Percentiles rank a stretch among this genome's conserved stretches.
phyloP scores from a whole-genome alignment of 805 yeast species.

The Wickerhamiella brachini region DNA sequence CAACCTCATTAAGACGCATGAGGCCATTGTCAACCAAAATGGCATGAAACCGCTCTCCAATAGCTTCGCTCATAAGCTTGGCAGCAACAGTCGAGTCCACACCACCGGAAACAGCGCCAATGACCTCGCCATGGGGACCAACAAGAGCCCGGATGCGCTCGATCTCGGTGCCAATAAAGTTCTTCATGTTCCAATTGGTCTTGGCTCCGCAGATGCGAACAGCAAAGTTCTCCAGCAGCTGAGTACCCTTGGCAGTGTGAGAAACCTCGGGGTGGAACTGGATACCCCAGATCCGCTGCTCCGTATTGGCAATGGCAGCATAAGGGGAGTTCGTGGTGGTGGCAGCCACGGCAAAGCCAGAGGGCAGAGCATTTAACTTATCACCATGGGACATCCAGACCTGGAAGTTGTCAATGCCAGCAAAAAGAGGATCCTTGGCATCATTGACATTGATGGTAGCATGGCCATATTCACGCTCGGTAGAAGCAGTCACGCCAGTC shows the following conservation, averaged over 20 bases:
- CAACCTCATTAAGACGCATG: slow-evolving; percentile 89
- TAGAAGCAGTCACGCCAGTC: slow-evolving; percentile 82
- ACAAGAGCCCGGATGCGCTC: slow-evolving; percentile 80
- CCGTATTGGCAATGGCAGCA: slow-evolving; percentile 77
- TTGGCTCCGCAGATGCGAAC: slow-evolving; percentile 73
- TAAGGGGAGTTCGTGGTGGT: slow-evolving; percentile 88
- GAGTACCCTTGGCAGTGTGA: slow-evolving; percentile 85
- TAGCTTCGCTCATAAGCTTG: slow-evolving; percentile 93
- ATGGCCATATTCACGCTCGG: slow-evolving; percentile 96
- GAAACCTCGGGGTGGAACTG: slow-evolving; percentile 99
- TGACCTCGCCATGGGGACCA: slow-evolving; percentile 96
- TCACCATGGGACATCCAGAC: slow-evolving; percentile 99
- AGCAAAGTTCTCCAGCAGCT: slow-evolving; percentile 81
- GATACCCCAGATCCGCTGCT: slow-evolving; percentile 73
- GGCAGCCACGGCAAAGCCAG: slow-evolving; percentile 79
- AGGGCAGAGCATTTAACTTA: slow-evolving; percentile 80
- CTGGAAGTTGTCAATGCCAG: slow-evolving; percentile 82
- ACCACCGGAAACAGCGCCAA: slow-evolving; percentile 99
- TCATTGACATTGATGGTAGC: slow-evolving; percentile 75
- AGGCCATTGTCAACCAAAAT: slow-evolving; percentile 96
- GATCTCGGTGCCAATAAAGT: slow-evolving; percentile 93
- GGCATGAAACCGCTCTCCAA: slow-evolving; percentile 97
- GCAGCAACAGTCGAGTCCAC: slow-evolving; percentile 99
- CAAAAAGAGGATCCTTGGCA: slow-evolving; percentile 53
- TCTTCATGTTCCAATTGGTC: slow-evolving; percentile 96